Evolutionary conservation across 106 monocot genomes (phyloP).

Genomic region (Gastrodia elata): DNA sequence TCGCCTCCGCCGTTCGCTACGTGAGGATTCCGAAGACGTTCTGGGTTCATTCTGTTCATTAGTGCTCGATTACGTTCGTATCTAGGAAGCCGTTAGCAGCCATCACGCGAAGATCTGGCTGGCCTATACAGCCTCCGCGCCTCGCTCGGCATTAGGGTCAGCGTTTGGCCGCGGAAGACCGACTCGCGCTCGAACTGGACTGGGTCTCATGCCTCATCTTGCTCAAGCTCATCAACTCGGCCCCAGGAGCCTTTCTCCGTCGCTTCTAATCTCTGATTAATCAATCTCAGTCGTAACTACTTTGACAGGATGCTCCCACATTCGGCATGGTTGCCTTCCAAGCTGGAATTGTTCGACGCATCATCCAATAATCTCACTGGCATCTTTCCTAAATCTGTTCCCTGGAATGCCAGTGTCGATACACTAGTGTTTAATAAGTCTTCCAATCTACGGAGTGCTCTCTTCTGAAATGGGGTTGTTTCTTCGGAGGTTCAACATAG

Average conservation of each 20-base stretch:
- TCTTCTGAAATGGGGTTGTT: slow-evolving; percentile 12
- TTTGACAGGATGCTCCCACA: slow-evolving; percentile 18
- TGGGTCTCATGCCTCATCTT: slow-evolving; percentile 36
- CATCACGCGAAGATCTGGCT: slow-evolving; percentile 32
- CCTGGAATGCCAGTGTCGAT: slow-evolving; percentile 5
- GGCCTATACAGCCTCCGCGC: slow-evolving; percentile 54
- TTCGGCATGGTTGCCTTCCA: slow-evolving; percentile 8
- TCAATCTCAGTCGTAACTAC: slow-evolving; percentile 22
- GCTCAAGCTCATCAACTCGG: slow-evolving; percentile 23
- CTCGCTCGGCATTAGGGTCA: slow-evolving; percentile 49
- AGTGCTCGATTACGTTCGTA: too few relatives aligned
- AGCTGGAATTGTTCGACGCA: slow-evolving; percentile 15
- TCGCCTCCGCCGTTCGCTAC: too few relatives aligned
- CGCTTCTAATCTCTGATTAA: slow-evolving; percentile 1
- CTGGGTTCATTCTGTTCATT: too few relatives aligned
- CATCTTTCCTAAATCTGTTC: slow-evolving; percentile 14
- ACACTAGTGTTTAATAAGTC: slow-evolving; percentile 37
- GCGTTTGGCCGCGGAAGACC: slow-evolving; percentile 62
- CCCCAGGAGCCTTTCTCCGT: slow-evolving; percentile 4
- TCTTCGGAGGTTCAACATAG: slow-evolving; percentile 19
- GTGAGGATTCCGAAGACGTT: too few relatives aligned
- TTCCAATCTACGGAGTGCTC: slow-evolving; percentile 42
- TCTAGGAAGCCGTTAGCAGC: too few relatives aligned
- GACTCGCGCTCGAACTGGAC: slow-evolving; percentile 55
- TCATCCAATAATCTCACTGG: slow-evolving; percentile 36